Conservation (phyloP, 2,329 filamentous ascomycete species). For the Aspergillus pseudoviridinutans region DNA sequence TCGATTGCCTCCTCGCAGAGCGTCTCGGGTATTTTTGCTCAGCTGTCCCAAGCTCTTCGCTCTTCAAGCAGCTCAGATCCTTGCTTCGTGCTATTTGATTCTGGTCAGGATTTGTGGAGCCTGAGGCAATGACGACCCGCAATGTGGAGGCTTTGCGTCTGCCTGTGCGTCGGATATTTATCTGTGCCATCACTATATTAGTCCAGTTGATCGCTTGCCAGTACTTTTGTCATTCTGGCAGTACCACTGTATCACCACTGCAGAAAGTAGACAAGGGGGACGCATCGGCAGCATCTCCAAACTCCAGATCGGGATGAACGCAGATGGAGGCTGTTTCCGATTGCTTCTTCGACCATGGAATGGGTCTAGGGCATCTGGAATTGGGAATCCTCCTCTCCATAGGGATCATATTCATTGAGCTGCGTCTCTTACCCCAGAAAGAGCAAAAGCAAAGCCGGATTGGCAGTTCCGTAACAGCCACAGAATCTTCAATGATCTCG, state of each 20-base stretch:
- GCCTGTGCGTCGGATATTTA: slow-evolving; percentile 19
- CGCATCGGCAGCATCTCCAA: not conserved
- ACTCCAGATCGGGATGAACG: not conserved
- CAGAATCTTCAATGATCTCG: slow-evolving; percentile 7
- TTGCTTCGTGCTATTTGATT: slow-evolving; percentile 30
- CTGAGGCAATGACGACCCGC: slow-evolving; percentile 15
- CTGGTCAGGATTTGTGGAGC: slow-evolving; percentile 9
- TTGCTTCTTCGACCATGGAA: not conserved
- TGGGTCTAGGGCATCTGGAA: not conserved
- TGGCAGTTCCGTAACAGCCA: slow-evolving; percentile 11
- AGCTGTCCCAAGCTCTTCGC: not conserved
- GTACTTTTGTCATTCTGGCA: slow-evolving; percentile 12
- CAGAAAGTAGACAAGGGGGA: not conserved
- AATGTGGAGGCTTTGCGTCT: slow-evolving; percentile 11
- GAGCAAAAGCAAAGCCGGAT: slow-evolving; percentile 8
- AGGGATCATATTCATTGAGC: not conserved
- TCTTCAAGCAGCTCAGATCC: slow-evolving; percentile 15
- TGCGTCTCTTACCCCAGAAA: not conserved
- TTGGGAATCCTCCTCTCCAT: not conserved
- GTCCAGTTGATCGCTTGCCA: slow-evolving; percentile 3
- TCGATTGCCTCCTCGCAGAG: slow-evolving; percentile 19
- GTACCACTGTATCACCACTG: not conserved
- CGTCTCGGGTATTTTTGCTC: slow-evolving; percentile 15
- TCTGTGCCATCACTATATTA: slow-evolving; percentile 7
- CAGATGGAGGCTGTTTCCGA: not conserved